Evolutionary conservation across 2,329 filamentous ascomycete genomes (phyloP), one percentile per base, ranked within the genome.

Genomic region (Sporothrix luriei): DNA sequence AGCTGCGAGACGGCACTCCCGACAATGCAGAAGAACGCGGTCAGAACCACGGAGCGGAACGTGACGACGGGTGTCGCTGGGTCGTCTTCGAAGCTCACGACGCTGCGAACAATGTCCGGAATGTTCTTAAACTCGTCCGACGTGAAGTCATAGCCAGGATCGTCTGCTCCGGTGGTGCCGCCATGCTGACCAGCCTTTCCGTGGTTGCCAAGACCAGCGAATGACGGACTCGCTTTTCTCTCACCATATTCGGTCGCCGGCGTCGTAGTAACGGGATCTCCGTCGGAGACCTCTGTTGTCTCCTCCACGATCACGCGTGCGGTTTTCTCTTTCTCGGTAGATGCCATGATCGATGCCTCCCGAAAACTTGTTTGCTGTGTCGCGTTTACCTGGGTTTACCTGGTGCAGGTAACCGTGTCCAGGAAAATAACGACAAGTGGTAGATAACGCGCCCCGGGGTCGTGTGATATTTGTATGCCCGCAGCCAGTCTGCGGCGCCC

Each of bases 41-140:
- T 70, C 19, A 74, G 71, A 3, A 73, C 4, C 2, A 74, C 70
- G 4, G 72, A 74, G 46, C 73, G 69, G 61, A 74, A 74, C 2
- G 73, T 74, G 2, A 74, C 69, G 10, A 72, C 71, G 3, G 65
- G 69, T 40, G 69, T 40, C 5, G 66, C 68, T 46, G 71, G 70
- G 55, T 74, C 73, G 16, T 74, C 73, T 21, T 74, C 71, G 24
- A 74, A 73, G 68, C 71, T 72, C 65, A 74, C 73, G 38, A 74
- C 64, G n/a, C 71, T 68, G 21, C 73, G 73, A 51, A 74, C 73
- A 14, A 73, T 48, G 11, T 72, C 73, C n/a, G 74, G 24, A 68
- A 73, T 49, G 72, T 66, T 29, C 29, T 40, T 64, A n/a, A 67
- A 70, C 26, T 66, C 62, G 19, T 66, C 62, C 19, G 48, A 21